A percentile compares a stretch with the other conserved stretches of the same genome.
phyloP scores from a whole-genome alignment of 768 basidiomycete species.

The Coprinopsis marcescibilis region DNA sequence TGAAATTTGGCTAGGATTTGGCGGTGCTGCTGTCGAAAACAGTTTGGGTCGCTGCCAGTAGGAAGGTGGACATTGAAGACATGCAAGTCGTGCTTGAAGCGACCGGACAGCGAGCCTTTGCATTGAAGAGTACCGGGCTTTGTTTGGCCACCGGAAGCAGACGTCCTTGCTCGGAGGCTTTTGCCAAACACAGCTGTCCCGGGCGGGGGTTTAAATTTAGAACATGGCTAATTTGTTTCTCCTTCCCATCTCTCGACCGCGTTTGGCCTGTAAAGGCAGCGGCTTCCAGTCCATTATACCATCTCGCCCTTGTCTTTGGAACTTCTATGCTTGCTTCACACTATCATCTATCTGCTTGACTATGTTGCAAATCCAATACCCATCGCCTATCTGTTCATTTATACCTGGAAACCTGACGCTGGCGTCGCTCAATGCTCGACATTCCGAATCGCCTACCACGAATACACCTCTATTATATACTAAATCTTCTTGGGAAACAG shows the following conservation, averaged over 20 bases:
- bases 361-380: not conserved
- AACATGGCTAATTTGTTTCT: constrained; percentile 1
- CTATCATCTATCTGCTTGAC: not conserved
- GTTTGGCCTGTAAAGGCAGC: not conserved
- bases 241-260: constrained; percentile 2
- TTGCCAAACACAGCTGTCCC: constrained; percentile 11
- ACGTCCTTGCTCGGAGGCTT: constrained; percentile 1
- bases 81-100: not conserved
- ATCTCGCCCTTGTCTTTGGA: not conserved
- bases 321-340: not conserved
- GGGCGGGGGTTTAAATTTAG: too few species aligned
- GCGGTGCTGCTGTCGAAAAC: too few species aligned
- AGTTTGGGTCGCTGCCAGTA: too few species aligned
- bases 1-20: too few species aligned
- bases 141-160: not conserved
- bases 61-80: not conserved
- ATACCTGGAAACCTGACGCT: constrained; percentile 24
- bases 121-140: not conserved
- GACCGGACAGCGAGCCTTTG: not conserved
- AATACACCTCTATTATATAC: constrained; percentile 1
- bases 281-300: not conserved
- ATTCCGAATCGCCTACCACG: constrained; percentile 13
- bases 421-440: constrained; percentile 23
- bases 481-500: constrained; percentile 1
- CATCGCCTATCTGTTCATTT: not conserved